Conservation (phyloP, 352 stramenopile species). For the Paralagenidium karlingii region DNA sequence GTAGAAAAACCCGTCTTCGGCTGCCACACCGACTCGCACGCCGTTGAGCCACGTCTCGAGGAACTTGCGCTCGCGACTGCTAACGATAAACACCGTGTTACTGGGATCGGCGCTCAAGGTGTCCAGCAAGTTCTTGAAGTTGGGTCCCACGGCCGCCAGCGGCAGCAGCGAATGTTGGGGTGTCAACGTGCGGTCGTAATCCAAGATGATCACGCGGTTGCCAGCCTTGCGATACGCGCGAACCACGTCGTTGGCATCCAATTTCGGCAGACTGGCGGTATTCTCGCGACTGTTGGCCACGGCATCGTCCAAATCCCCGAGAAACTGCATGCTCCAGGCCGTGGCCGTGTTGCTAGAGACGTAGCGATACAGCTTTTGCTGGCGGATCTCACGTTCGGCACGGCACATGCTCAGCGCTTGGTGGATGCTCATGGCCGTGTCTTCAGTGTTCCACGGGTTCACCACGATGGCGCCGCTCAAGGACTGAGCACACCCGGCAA, state of each 20-base stretch:
- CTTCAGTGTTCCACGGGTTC: conserved; percentile 83
- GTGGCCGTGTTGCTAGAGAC: conserved; percentile 78
- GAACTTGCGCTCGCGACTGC: conserved; percentile 70
- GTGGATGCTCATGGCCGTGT: conserved; percentile 68
- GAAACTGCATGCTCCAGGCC: conserved; percentile 71
- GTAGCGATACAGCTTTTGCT: conserved; percentile 85
- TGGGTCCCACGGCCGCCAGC: conserved; percentile 59
- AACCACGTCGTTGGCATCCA: conserved; percentile 42
- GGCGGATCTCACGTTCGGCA: conserved; percentile 73
- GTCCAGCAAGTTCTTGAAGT: conserved; percentile 68
- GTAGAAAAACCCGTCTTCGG: conserved; percentile 70
- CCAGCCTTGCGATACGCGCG: conserved; percentile 44
- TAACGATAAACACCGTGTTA: conserved; percentile 74
- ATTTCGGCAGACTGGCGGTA: conserved; percentile 38
- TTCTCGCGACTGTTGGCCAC: conserved; percentile 41
- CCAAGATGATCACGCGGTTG: conserved; percentile 80
- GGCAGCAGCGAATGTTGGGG: conserved; percentile 65
- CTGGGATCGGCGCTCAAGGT: conserved; percentile 41
- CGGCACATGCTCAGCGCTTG: conserved; percentile 75
- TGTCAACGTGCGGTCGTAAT: conserved; percentile 81
- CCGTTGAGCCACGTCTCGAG: conserved; percentile 82
- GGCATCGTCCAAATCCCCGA: conserved; percentile 49
- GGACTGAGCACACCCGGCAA: conserved; percentile 80
- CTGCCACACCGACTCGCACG: conserved; percentile 54
- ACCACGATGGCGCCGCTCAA: conserved; percentile 76